Conservation (phyloP, 208 protist genomes). For the Acanthamoeba triangularis region DNA sequence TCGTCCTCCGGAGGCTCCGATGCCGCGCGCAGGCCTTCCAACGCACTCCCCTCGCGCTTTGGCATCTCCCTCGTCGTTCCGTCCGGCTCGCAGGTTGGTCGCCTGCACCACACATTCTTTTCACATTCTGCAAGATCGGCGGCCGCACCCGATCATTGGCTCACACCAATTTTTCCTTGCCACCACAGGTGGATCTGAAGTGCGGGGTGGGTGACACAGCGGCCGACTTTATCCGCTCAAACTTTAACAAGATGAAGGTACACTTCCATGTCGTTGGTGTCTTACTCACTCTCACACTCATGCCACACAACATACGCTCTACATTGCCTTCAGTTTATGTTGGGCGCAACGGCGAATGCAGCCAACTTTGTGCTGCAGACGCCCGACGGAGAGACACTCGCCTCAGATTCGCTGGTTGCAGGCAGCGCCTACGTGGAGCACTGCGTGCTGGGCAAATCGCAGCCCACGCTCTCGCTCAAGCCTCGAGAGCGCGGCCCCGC, state of each 20-base stretch:
- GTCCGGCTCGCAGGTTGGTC: not conserved
- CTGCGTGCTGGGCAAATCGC: not conserved
- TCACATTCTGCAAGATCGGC: too few relatives aligned
- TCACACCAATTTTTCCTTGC: not conserved
- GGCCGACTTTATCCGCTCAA: not conserved
- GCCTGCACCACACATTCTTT: not conserved
- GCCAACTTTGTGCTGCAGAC: not conserved
- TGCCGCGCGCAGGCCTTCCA: not conserved
- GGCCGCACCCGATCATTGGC: too few relatives aligned
- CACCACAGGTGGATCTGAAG: constrained; percentile 1
- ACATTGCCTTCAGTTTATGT: too few relatives aligned
- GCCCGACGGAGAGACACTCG: not conserved
- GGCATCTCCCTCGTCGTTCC: constrained; percentile 22
- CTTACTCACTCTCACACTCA: too few relatives aligned
- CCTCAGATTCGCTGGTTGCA: not conserved
- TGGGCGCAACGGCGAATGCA: not conserved
- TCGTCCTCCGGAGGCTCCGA: not conserved
- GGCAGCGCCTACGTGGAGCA: not conserved
- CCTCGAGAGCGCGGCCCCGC: not conserved
- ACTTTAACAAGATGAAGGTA: constrained; percentile 24
- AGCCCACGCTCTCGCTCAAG: not conserved
- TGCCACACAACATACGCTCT: too few relatives aligned
- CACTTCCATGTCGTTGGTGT: too few relatives aligned
- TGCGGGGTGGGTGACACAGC: not conserved
- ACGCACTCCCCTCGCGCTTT: not conserved